phyloP scores from a whole-genome alignment of 2,329 filamentous ascomycete species.

The Claviceps sorghi region DNA sequence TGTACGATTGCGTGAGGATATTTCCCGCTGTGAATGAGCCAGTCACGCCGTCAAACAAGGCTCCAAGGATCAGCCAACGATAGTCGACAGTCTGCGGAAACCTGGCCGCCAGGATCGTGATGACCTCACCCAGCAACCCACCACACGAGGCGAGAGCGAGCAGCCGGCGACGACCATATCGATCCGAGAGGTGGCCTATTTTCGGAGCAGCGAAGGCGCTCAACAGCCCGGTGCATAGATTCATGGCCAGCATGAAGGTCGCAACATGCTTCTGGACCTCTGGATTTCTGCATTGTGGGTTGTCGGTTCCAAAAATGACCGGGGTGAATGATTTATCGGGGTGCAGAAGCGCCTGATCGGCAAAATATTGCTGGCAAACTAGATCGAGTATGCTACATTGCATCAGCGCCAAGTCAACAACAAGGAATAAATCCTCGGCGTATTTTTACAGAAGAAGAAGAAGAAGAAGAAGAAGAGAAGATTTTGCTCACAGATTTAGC shows the following conservation, averaged over 20 bases:
- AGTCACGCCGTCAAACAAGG: conserved; percentile 64
- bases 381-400: conserved; percentile 52
- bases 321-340: conserved; percentile 33
- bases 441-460: neutral
- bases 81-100: conserved; percentile 61
- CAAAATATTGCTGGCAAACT: conserved; percentile 71
- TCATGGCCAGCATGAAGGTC: conserved; percentile 63
- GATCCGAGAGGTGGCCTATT: conserved; percentile 72
- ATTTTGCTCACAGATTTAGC: conserved; percentile 52
- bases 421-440: neutral
- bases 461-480: neutral
- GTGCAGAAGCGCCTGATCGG: conserved; percentile 45
- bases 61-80: conserved; percentile 63
- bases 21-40: conserved; percentile 81
- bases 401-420: too few species aligned
- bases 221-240: conserved; percentile 58
- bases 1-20: conserved; percentile 68
- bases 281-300: conserved; percentile 65
- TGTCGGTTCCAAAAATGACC: conserved; percentile 51
- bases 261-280: conserved; percentile 66
- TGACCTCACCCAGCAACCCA: conserved; percentile 57
- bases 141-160: conserved; percentile 61
- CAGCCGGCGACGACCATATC: conserved; percentile 64
- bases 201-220: conserved; percentile 72
- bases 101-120: conserved; percentile 65